Conservation (phyloP, 2,329 filamentous ascomycete genomes). For the Cordyceps farinosa region DNA sequence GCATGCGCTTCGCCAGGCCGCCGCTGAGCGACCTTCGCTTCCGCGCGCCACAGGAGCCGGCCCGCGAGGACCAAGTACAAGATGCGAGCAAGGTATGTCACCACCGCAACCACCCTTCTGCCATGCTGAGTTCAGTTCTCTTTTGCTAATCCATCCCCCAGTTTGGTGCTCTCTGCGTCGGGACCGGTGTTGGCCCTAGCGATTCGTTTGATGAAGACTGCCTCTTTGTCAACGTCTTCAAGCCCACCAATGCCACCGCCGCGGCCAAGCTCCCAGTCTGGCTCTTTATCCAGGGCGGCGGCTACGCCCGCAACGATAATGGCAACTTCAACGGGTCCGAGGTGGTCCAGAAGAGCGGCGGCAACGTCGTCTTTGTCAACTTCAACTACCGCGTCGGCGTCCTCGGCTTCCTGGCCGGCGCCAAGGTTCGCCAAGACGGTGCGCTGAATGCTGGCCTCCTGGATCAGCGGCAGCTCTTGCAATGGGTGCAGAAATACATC, state of each 20-base stretch:
- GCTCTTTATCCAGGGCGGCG: conserved; percentile 44
- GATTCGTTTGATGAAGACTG: conserved; percentile 40
- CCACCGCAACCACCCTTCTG: too few species aligned
- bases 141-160: conserved; percentile 22
- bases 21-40: conserved; percentile 49
- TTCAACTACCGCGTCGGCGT: conserved; percentile 63
- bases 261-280: conserved; percentile 35
- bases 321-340: conserved; percentile 49
- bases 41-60: conserved; percentile 45
- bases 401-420: conserved; percentile 59
- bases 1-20: conserved; percentile 50
- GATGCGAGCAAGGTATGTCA: conserved; percentile 34
- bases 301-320: conserved; percentile 45
- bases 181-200: conserved; percentile 27
- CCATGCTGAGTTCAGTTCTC: background rate
- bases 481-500: conserved; percentile 62
- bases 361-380: conserved; percentile 52
- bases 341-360: conserved; percentile 41
- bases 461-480: conserved; percentile 57
- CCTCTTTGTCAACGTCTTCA: conserved; percentile 47
- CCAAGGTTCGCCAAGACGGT: conserved; percentile 51
- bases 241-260: conserved; percentile 32
- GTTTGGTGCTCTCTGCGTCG: conserved; percentile 46
- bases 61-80: conserved; percentile 30
- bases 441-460: conserved; percentile 61